Percentiles rank a stretch among this genome's conserved stretches.
phyloP scores from a whole-genome alignment of 805 yeast genomes.

The Pichia gijzeniarum region DNA sequence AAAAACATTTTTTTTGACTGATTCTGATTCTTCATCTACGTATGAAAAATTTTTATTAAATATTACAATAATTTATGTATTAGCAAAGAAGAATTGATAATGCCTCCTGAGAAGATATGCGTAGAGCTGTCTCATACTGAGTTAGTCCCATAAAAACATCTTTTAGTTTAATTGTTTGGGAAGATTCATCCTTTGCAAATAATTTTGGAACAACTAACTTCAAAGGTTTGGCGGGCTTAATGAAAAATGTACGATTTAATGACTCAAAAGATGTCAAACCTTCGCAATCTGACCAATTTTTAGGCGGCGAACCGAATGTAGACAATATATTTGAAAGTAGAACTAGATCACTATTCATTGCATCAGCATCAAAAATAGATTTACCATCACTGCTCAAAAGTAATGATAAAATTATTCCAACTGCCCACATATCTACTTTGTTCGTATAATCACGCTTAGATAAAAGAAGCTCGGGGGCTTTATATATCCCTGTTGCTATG shows the following conservation, averaged over 20 bases:
- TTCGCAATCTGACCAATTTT: conserved; percentile 39
- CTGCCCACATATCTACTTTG: conserved; percentile 66
- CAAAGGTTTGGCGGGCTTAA: conserved; percentile 19
- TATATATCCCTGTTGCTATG: conserved; percentile 60
- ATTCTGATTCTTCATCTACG: background rate
- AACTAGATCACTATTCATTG: conserved; percentile 48
- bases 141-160: conserved; percentile 38
- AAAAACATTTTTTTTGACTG: too few species aligned
- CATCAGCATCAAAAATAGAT: conserved; percentile 34
- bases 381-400: conserved; percentile 37
- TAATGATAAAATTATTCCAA: conserved; percentile 56
- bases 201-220: conserved; percentile 32
- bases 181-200: conserved; percentile 7
- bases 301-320: conserved; percentile 59
- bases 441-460: conserved; percentile 48
- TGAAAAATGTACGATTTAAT: conserved; percentile 25
- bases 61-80: background rate
- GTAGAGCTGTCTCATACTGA: conserved; percentile 32
- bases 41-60: background rate
- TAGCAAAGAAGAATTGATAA: conserved; percentile 8
- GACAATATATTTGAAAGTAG: conserved; percentile 49
- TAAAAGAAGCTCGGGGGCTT: conserved; percentile 69
- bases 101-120: conserved; percentile 30
- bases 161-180: conserved; percentile 8
- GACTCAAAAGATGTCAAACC: conserved; percentile 32